Conservation (phyloP, 2,329 filamentous ascomycete genomes). For the Alternaria gaisen region DNA sequence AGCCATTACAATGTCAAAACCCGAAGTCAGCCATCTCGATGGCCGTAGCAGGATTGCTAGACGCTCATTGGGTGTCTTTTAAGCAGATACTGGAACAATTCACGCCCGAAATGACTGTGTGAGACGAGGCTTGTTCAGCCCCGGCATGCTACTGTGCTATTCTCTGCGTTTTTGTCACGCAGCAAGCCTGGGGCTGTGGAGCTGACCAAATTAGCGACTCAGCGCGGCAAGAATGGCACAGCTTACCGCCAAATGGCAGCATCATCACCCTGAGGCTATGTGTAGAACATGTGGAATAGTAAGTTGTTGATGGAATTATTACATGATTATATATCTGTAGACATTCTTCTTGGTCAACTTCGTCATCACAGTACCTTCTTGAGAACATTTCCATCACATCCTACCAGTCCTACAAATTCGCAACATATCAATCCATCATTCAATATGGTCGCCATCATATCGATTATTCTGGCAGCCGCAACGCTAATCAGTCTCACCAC, state of each 20-base stretch:
- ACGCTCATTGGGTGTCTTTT: slow-evolving; percentile 8
- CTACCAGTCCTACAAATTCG: neutral
- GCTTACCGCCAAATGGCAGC: slow-evolving; percentile 21
- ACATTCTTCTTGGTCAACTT: slow-evolving; percentile 14
- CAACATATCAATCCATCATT: slow-evolving; percentile 8
- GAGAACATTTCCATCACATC: slow-evolving; percentile 16
- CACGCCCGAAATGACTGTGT: neutral
- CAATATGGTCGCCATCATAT: slow-evolving; percentile 40
- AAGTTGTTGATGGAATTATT: slow-evolving; percentile 6
- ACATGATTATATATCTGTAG: slow-evolving; percentile 22
- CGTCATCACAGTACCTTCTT: slow-evolving; percentile 21
- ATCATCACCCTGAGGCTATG: slow-evolving; percentile 19
- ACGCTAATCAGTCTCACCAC: slow-evolving; percentile 30
- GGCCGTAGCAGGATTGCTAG: slow-evolving; percentile 2
- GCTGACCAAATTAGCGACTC: slow-evolving; percentile 8
- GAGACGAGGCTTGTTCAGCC: neutral
- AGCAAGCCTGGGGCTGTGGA: slow-evolving; percentile 16
- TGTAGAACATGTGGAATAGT: slow-evolving; percentile 5
- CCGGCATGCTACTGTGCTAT: neutral
- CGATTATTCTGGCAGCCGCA: slow-evolving; percentile 29
- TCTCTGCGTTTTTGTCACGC: slow-evolving; percentile 1
- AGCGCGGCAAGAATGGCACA: slow-evolving; percentile 2
- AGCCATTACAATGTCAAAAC: slow-evolving; percentile 4
- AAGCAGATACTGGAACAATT: neutral
- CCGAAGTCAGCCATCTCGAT: slow-evolving; percentile 15